Percentiles rank a stretch among this genome's conserved stretches.
These are phyloP conservation scores for Colletotrichum sp. DNA, from an alignment of 2,329 filamentous ascomycete genomes.

Conservation along the genomic window DNA sequence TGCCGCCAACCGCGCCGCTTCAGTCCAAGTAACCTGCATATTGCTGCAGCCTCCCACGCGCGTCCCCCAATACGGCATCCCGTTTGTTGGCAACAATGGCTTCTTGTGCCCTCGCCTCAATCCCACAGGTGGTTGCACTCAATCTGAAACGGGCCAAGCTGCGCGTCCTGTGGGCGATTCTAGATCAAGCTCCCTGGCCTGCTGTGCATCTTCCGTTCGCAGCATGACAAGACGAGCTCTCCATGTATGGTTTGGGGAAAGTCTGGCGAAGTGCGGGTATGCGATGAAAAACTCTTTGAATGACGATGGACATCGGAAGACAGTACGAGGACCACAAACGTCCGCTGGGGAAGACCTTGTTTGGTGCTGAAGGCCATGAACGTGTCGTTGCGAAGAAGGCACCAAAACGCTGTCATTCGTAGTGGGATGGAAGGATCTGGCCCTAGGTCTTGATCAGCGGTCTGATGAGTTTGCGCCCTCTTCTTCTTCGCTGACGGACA, in stretches of 20 bases:
- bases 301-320: background rate
- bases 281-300: background rate
- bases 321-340: background rate
- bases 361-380: background rate
- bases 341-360: background rate
- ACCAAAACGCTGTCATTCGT: background rate
- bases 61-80: constrained; percentile 6
- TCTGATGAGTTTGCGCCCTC: constrained; percentile 4
- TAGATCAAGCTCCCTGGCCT: background rate
- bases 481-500: background rate
- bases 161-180: background rate
- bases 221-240: background rate
- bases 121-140: background rate
- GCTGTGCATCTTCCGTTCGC: background rate
- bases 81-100: background rate
- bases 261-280: background rate
- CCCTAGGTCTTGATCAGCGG: background rate
- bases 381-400: background rate
- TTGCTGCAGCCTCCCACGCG: constrained; percentile 6
- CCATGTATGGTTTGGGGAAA: background rate
- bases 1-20: background rate
- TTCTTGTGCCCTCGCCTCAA: background rate
- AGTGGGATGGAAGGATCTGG: background rate
- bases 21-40: constrained; percentile 3
- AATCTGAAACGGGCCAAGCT: constrained; percentile 16